Base-by-base conservation (phyloP, 805 yeast genomes). In the Yarrowia divulgata region DNA sequence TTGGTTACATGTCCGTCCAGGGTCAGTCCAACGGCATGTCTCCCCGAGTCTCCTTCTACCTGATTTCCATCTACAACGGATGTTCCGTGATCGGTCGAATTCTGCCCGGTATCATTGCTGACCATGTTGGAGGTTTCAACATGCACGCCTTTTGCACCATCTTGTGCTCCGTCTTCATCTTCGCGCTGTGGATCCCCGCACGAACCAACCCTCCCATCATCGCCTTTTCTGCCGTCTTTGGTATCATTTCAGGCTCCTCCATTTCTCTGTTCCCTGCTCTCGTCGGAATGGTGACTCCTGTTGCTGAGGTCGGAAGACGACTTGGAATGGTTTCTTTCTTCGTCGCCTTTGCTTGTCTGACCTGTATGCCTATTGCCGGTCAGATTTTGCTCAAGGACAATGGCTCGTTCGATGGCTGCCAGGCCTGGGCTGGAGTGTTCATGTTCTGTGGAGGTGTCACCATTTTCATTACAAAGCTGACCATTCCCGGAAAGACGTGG, bases 191-290 rank as follows among this genome's bases (percentile, higher is more conserved):
- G 93, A 77, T 88, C 23, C 93, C 93, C 0, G 75, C 75, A 10
- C 14, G 32, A 29, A 48, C 68, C 13, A 63, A 63, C 68, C 68
- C 68, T 63, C 83, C 81, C 0, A 77, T 88, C 67, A 84, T 85
- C 71, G 81, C 81, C 0, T 89, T 88, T 74, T 79, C 88, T 8
- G 84, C 81, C 1, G 64, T 77, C 50, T 85, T 84, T 73, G 93
- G 93, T 0, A 85, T 88, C 73, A 82, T 84, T 70, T 81, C 85
- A 40, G 87, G 91, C 7, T 84, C 90, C 29, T 85, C 89, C 7
- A 79, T 90, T 49, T 83, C 90, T 0, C 74, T 90, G 62, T 84
- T 89, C 0, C 92, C 94, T 0, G 87, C 86, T 2, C 88, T 93
- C 71, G 83, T 88, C 16, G 85, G 90, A 0, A 84, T 85, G 58